Evolutionary conservation across 306 rosid genomes (phyloP), one percentile per base, ranked within the genome.

Genomic region (Gastrolobium villosum): DNA sequence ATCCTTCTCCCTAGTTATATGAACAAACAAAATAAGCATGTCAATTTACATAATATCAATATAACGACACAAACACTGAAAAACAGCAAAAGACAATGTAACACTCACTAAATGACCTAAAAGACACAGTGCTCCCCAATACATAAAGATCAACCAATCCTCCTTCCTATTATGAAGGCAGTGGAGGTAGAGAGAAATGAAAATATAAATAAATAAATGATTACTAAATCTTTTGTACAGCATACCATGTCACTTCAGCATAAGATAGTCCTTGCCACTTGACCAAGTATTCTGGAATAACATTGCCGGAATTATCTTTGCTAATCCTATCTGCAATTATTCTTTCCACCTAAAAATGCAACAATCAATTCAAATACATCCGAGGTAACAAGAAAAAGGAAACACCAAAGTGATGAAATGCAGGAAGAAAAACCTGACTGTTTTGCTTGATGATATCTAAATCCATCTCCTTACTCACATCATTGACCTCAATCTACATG

Each of bases 261-360:
- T 96, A 96, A 75, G 99, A 96, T 78, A 96, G 82, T 76, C 99
- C 99, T 74, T 93, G 98, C 99, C 99, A 96, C 87, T 96, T 96
- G 79, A 96, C 98, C 77, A 96, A 90, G 84, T 91, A 96, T 68
- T 92, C 97, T 1, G 90, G 91, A 68, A 83, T 77, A 37, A 90
- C 91, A 85, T 86, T 87, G 39, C 89, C 90, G 63, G 89, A 78
- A 67, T 76, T 82, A 80, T 89, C 97, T 79, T 87, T 89, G 74
- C 83, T 87, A 77, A 92, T 85, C 62, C 94, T 86, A 78, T 90
- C 94, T 11, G 97, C 85, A 85, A 92, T 88, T 65, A 92, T 14
- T 83, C 97, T 92, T 87, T 92, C 97, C 76, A 86, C 97, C 94
- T 95, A 85, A 65, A 43, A 80, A 67, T 49, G 48, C 72, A 74